These are phyloP conservation scores for Rosa chinensis DNA, from an alignment of 306 rosid genomes.

Conservation along the genomic window DNA sequence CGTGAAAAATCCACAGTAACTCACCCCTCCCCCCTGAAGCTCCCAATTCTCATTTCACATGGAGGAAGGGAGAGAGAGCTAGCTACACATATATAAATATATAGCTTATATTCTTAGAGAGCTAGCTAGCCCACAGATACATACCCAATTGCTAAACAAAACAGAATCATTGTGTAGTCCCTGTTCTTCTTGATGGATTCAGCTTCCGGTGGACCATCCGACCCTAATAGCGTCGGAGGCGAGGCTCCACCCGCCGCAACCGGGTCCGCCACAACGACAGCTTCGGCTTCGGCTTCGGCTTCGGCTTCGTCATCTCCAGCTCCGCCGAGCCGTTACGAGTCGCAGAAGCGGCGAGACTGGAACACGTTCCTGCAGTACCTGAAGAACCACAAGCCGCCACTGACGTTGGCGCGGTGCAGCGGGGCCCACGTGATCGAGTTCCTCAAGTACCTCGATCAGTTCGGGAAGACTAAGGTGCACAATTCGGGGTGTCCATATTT, in stretches of 20 bases:
- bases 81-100: not conserved
- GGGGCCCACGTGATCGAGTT: slow-evolving; percentile 98
- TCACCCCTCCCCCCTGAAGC: not conserved
- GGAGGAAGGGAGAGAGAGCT: slow-evolving; percentile 4
- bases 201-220: slow-evolving; percentile 47
- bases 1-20: slow-evolving; percentile 28
- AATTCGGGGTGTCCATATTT: slow-evolving; percentile 67
- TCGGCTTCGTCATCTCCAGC: slow-evolving; percentile 36
- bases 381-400: slow-evolving; percentile 93
- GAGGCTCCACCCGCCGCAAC: slow-evolving; percentile 7
- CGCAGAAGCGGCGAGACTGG: slow-evolving; percentile 96
- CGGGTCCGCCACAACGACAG: not conserved
- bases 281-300: slow-evolving; percentile 21
- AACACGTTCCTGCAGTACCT: slow-evolving; percentile 91
- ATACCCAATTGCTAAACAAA: not conserved
- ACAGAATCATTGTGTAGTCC: not conserved
- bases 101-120: not conserved
- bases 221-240: slow-evolving; percentile 13
- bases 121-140: not conserved
- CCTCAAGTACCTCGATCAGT: slow-evolving; percentile 85
- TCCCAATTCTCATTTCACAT: slow-evolving; percentile 10
- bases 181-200: slow-evolving; percentile 51
- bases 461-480: slow-evolving; percentile 93
- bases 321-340: slow-evolving; percentile 86
- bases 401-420: slow-evolving; percentile 82